phyloP scores from a whole-genome alignment of 768 basidiomycete species.

The Phanerodontia chrysosporium region DNA sequence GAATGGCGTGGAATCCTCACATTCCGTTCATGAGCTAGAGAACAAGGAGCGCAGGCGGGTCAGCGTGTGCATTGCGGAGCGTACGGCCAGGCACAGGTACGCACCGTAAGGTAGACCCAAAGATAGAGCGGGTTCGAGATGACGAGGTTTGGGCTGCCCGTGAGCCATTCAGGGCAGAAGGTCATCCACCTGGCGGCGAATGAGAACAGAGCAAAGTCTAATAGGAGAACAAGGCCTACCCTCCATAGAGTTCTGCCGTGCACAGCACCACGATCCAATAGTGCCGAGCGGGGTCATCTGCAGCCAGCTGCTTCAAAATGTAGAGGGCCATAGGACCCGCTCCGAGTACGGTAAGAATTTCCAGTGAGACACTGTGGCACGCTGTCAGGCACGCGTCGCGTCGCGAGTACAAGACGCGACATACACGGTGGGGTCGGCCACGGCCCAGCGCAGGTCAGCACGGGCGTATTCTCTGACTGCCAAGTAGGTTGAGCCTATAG shows the following conservation, averaged over 20 bases:
- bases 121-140: slow-evolving; percentile 67
- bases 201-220: neutral
- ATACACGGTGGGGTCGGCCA: slow-evolving; percentile 56
- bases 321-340: slow-evolving; percentile 73
- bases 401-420: neutral
- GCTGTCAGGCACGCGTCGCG: neutral
- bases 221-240: slow-evolving; percentile 35
- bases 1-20: slow-evolving; percentile 36
- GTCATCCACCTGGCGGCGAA: slow-evolving; percentile 61
- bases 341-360: slow-evolving; percentile 77
- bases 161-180: slow-evolving; percentile 84
- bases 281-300: slow-evolving; percentile 60
- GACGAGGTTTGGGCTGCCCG: slow-evolving; percentile 65
- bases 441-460: slow-evolving; percentile 81
- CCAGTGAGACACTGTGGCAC: slow-evolving; percentile 55
- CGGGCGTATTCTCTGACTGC: slow-evolving; percentile 78
- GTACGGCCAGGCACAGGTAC: slow-evolving; percentile 25
- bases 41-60: neutral
- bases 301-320: slow-evolving; percentile 61
- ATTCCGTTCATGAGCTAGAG: slow-evolving; percentile 75
- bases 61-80: neutral
- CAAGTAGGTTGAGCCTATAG: neutral
- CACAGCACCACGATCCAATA: slow-evolving; percentile 80
- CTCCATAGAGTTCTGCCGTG: slow-evolving; percentile 76
- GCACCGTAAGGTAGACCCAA: slow-evolving; percentile 78